Percentiles rank a stretch among this genome's conserved stretches.
phyloP scores from a whole-genome alignment of 2,329 filamentous ascomycete species.

The Talaromyces sp. region DNA sequence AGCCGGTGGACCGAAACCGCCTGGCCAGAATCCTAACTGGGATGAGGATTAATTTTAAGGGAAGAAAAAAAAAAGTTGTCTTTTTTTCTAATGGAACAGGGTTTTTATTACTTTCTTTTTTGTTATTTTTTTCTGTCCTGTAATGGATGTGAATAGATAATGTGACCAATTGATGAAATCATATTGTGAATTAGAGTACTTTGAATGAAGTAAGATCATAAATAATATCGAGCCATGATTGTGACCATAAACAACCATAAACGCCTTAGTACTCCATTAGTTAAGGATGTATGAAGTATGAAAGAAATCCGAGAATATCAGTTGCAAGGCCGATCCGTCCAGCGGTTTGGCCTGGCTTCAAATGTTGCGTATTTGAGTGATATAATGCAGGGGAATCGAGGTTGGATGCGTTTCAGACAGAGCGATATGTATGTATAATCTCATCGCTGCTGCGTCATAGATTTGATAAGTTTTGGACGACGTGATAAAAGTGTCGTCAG shows the following conservation, averaged over 20 bases:
- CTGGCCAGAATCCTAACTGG: conserved; percentile 81
- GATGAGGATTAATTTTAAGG: conserved; percentile 53
- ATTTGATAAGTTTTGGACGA: too few relatives aligned
- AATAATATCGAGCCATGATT: not conserved
- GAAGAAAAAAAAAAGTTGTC: conserved; percentile 1
- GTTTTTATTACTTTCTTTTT: conserved; percentile 1
- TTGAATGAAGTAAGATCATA: not conserved
- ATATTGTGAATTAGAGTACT: not conserved
- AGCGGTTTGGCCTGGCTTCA: not conserved
- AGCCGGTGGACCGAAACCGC: conserved; percentile 94
- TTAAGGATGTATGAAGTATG: not conserved
- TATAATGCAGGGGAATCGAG: not conserved
- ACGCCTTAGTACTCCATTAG: not conserved
- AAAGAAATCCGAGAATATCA: not conserved
- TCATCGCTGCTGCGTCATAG: not conserved
- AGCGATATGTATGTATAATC: not conserved
- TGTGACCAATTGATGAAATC: not conserved
- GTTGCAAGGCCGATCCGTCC: not conserved
- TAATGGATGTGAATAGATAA: conserved; percentile 6
- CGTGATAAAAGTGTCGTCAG: too few relatives aligned
- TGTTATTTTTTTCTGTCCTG: conserved; percentile 3
- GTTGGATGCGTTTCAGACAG: not conserved
- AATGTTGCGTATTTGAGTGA: not conserved
- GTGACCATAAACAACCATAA: not conserved
- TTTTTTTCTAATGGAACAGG: not conserved